phyloP scores from a whole-genome alignment of 169 alveolate genomes.

The Plasmodium inui region DNA sequence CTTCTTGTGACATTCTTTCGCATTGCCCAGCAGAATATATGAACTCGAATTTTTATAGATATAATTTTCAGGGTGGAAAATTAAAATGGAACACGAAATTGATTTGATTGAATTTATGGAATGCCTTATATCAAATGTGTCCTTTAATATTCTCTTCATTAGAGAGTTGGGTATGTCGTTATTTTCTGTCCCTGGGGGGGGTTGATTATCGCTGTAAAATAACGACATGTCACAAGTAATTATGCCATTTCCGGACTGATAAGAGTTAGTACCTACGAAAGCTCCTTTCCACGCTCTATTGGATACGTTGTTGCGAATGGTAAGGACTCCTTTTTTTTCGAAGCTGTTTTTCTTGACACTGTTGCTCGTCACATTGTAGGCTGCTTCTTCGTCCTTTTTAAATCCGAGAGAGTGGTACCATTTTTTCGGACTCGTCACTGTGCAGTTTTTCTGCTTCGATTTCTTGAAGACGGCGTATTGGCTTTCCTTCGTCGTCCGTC shows the following conservation, averaged over 20 bases:
- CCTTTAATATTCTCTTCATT: constrained; percentile 67
- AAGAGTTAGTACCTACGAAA: neutral
- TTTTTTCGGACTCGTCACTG: neutral
- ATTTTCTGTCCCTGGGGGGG: constrained; percentile 7
- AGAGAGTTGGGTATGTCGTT: constrained; percentile 19
- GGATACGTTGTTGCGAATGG: neutral
- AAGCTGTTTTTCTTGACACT: neutral
- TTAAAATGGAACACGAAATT: constrained; percentile 45
- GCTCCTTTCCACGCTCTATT: neutral
- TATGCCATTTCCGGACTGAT: constrained; percentile 16
- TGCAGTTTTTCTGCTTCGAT: neutral
- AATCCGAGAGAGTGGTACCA: neutral
- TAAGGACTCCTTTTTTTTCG: neutral
- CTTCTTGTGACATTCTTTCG: constrained; percentile 27
- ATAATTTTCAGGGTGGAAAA: constrained; percentile 56
- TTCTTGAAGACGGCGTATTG: neutral
- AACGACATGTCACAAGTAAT: constrained; percentile 57
- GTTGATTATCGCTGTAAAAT: constrained; percentile 24
- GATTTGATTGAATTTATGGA: constrained; percentile 45
- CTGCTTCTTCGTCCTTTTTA: neutral
- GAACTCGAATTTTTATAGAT: constrained; percentile 53
- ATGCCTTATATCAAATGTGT: constrained; percentile 60
- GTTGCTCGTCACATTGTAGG: neutral
- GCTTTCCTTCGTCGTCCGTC: neutral
- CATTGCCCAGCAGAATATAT: constrained; percentile 36